These are phyloP conservation scores for Lentinula boryana DNA, from an alignment of 768 basidiomycete genomes.

Conservation along the genomic window DNA sequence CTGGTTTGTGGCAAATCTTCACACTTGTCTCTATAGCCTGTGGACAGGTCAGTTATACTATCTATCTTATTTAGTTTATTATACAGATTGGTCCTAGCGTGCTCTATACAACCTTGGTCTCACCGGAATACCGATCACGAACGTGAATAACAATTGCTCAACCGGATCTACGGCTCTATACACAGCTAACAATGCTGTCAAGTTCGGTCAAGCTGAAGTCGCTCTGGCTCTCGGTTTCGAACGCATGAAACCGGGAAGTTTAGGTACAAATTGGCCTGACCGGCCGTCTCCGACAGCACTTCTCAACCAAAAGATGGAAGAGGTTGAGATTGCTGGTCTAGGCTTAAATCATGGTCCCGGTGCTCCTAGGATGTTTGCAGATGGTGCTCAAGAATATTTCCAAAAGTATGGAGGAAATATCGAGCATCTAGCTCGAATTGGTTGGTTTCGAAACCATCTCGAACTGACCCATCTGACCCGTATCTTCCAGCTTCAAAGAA, in stretches of 20 bases:
- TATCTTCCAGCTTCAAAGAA: constrained; percentile 64
- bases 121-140: constrained; percentile 78
- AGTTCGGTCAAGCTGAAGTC: constrained; percentile 65
- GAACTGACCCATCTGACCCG: not conserved
- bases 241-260: constrained; percentile 72
- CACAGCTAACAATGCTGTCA: constrained; percentile 66
- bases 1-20: not conserved
- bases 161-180: constrained; percentile 77
- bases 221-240: constrained; percentile 83
- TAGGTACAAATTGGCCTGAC: constrained; percentile 61
- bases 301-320: constrained; percentile 34
- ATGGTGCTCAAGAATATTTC: constrained; percentile 74
- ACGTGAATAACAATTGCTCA: constrained; percentile 86
- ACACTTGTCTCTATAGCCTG: not conserved
- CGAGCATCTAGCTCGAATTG: constrained; percentile 71
- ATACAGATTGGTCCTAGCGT: constrained; percentile 34
- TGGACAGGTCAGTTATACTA: constrained; percentile 26
- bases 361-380: constrained; percentile 70
- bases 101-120: constrained; percentile 80
- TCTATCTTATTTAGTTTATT: not conserved
- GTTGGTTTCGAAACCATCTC: constrained; percentile 27
- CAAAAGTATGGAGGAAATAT: constrained; percentile 63
- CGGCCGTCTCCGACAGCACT: constrained; percentile 42
- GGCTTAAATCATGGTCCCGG: constrained; percentile 65
- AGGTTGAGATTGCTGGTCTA: constrained; percentile 41